These are phyloP conservation scores for Teunomyces atbi DNA, from an alignment of 805 yeast species.

Conservation along the genomic window DNA sequence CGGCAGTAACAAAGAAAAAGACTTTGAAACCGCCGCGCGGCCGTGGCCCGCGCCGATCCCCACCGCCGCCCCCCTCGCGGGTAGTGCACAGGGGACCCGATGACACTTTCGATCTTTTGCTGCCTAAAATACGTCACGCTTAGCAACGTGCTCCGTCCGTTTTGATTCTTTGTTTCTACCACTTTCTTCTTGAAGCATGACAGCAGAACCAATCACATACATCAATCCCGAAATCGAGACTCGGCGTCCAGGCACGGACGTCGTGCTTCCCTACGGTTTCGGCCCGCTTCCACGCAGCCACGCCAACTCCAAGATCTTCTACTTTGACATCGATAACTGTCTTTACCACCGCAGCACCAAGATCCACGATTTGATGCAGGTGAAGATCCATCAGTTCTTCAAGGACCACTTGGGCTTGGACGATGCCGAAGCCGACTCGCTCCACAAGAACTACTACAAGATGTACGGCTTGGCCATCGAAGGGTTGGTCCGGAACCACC, in stretches of 20 bases:
- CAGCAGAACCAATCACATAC: slow-evolving; percentile 14
- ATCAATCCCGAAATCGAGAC: slow-evolving; percentile 24
- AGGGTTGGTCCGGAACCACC: slow-evolving; percentile 70
- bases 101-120: neutral
- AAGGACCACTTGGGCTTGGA: slow-evolving; percentile 57
- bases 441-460: slow-evolving; percentile 75
- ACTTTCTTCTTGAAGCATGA: slow-evolving; percentile 5
- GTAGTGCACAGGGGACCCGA: no score
- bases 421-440: slow-evolving; percentile 68
- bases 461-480: slow-evolving; percentile 92
- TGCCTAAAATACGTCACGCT: neutral
- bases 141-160: neutral
- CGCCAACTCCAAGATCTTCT: slow-evolving; percentile 47
- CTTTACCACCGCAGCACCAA: slow-evolving; percentile 70
- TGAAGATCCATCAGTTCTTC: slow-evolving; percentile 78
- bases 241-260: slow-evolving; percentile 15
- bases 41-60: no score
- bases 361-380: slow-evolving; percentile 87
- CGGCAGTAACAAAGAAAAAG: no score
- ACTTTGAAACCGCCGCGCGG: neutral
- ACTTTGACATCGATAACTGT: slow-evolving; percentile 93
- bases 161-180: no score
- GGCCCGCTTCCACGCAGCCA: slow-evolving; percentile 32
- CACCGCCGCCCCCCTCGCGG: no score
- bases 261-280: slow-evolving; percentile 28